A percentile compares a stretch with the other conserved stretches of the same genome.
Conservation (phyloP, 2,329 filamentous ascomycete species). For the Fusarium tjaetaba region DNA sequence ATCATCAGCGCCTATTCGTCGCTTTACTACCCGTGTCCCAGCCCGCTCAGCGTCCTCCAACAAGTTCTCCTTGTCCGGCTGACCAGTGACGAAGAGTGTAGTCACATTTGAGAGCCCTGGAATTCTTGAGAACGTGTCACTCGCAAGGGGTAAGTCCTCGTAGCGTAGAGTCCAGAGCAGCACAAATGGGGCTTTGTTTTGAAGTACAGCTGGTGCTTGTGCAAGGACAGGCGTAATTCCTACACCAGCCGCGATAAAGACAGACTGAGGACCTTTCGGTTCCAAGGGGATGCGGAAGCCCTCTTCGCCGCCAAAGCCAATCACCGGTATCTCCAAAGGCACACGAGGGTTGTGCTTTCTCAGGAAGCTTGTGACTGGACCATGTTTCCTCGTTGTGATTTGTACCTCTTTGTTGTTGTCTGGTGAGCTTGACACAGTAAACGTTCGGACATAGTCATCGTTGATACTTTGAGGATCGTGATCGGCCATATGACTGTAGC, state of each 20-base stretch:
- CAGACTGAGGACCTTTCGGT: slow-evolving; percentile 43
- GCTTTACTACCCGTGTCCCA: slow-evolving; percentile 48
- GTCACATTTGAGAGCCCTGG: slow-evolving; percentile 62
- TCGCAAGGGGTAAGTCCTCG: slow-evolving; percentile 70
- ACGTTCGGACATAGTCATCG: slow-evolving; percentile 85
- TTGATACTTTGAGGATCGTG: slow-evolving; percentile 83
- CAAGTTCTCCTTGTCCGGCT: slow-evolving; percentile 48
- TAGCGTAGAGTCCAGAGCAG: slow-evolving; percentile 75
- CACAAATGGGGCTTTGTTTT: slow-evolving; percentile 52
- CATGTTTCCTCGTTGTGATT: slow-evolving; percentile 76
- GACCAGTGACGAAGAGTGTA: slow-evolving; percentile 72
- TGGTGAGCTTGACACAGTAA: slow-evolving; percentile 77
- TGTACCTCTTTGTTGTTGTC: slow-evolving; percentile 64
- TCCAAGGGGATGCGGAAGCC: slow-evolving; percentile 52
- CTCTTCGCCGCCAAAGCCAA: slow-evolving; percentile 76
- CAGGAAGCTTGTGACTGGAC: slow-evolving; percentile 73
- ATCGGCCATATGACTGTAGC: slow-evolving; percentile 86
- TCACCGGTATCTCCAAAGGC: slow-evolving; percentile 71
- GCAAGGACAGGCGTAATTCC: slow-evolving; percentile 85
- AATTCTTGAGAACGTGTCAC: slow-evolving; percentile 65
- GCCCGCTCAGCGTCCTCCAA: slow-evolving; percentile 48
- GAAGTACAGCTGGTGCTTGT: slow-evolving; percentile 64
- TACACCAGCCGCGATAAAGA: slow-evolving; percentile 82
- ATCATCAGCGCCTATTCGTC: slow-evolving; percentile 55
- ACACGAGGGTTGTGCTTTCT: slow-evolving; percentile 64